phyloP scores from a whole-genome alignment of 2,329 filamentous ascomycete genomes.

The Ophiostoma ips region DNA sequence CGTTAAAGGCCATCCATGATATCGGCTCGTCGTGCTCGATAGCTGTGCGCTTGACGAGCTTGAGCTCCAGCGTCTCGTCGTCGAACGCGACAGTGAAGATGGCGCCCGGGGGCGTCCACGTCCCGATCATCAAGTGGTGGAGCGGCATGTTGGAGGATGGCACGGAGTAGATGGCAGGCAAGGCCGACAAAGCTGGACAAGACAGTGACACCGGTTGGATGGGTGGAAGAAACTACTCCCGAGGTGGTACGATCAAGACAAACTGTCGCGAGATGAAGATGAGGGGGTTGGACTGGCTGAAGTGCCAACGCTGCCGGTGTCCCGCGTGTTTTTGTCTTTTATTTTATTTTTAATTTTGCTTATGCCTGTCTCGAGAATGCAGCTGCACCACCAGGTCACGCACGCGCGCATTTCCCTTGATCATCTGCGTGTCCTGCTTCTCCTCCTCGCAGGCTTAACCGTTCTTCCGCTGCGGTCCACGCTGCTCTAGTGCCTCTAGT shows the following conservation, averaged over 20 bases:
- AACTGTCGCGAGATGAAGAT: too few relatives aligned
- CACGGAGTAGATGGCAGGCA: not conserved
- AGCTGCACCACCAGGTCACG: too few relatives aligned
- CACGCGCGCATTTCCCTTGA: too few relatives aligned
- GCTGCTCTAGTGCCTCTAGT: not conserved
- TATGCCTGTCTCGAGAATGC: too few relatives aligned
- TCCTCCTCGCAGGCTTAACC: slow-evolving; percentile 3
- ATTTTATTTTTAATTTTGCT: too few relatives aligned
- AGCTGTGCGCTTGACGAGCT: slow-evolving; percentile 64
- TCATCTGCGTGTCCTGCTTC: not conserved
- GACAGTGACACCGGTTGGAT: not conserved
- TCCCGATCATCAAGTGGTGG: slow-evolving; percentile 85
- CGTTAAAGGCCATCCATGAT: slow-evolving; percentile 86
- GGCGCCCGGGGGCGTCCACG: slow-evolving; percentile 78
- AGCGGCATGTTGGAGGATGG: slow-evolving; percentile 43
- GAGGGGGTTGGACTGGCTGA: too few relatives aligned
- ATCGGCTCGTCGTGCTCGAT: slow-evolving; percentile 78
- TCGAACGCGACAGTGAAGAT: slow-evolving; percentile 86
- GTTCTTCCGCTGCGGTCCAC: slow-evolving; percentile 3
- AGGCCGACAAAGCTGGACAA: not conserved
- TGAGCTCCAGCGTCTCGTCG: slow-evolving; percentile 61
- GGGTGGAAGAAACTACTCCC: not conserved
- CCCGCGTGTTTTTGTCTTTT: too few relatives aligned
- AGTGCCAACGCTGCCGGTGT: too few relatives aligned
- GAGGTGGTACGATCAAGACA: not conserved